phyloP scores from a whole-genome alignment of 352 stramenopile genomes.

The Globisporangium paddicum region DNA sequence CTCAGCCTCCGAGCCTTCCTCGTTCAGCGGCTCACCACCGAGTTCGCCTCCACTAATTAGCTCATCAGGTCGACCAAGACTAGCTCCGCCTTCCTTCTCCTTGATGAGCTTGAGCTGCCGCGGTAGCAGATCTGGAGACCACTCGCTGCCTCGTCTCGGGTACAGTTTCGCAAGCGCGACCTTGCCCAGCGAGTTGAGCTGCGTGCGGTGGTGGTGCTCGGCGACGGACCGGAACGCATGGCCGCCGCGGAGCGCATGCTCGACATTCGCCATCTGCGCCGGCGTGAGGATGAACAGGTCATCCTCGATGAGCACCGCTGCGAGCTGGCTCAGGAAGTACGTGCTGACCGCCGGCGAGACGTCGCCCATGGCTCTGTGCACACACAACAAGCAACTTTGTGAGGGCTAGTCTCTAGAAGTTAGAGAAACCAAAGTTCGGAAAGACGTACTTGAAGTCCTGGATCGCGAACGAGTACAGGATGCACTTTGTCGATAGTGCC shows the following conservation, averaged over 20 bases:
- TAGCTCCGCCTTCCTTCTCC: constrained; percentile 14
- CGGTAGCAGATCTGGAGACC: constrained; percentile 61
- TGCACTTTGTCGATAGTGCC: constrained; percentile 58
- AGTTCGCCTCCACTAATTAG: neutral
- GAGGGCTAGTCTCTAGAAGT: too few relatives aligned
- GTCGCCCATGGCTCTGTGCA: constrained; percentile 42
- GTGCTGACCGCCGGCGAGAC: constrained; percentile 72
- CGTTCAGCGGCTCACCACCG: neutral
- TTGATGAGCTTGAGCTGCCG: constrained; percentile 57
- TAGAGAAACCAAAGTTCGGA: too few relatives aligned
- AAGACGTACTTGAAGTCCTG: constrained; percentile 75
- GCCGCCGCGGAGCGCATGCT: constrained; percentile 43
- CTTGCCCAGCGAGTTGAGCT: constrained; percentile 47
- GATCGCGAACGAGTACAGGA: constrained; percentile 78
- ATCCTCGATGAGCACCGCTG: constrained; percentile 66
- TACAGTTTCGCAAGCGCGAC: constrained; percentile 69
- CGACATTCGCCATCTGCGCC: constrained; percentile 48
- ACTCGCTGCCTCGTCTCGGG: constrained; percentile 59
- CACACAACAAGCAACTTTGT: neutral
- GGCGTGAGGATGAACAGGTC: constrained; percentile 51
- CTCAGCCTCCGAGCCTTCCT: neutral
- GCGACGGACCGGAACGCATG: constrained; percentile 56
- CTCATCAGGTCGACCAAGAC: neutral
- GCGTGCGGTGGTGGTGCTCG: constrained; percentile 46
- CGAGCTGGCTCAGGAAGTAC: constrained; percentile 77